These are phyloP conservation scores for Suhomyces bolitotheri DNA, from an alignment of 1,139 yeast genomes.

Conservation along the genomic window DNA sequence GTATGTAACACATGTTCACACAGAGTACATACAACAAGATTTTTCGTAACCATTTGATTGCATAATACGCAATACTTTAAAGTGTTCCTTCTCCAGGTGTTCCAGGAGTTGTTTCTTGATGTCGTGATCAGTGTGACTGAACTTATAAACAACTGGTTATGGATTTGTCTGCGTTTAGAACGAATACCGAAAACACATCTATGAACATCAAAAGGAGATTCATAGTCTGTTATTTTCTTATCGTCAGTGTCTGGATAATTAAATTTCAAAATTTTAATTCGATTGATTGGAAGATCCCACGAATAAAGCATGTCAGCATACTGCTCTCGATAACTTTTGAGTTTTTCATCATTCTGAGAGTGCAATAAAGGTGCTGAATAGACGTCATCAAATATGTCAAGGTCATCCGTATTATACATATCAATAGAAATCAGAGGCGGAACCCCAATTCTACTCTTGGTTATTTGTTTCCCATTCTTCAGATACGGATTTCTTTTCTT, in stretches of 20 bases:
- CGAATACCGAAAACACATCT: slow-evolving; percentile 47
- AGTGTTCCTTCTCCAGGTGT: slow-evolving; percentile 26
- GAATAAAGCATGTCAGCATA: slow-evolving; percentile 78
- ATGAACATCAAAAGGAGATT: slow-evolving; percentile 35
- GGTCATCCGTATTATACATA: slow-evolving; percentile 53
- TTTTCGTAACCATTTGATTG: slow-evolving; percentile 55
- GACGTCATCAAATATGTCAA: slow-evolving; percentile 55
- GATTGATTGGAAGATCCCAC: slow-evolving; percentile 81
- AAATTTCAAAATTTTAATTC: slow-evolving; percentile 77
- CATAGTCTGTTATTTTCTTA: slow-evolving; percentile 8
- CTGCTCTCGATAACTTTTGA: slow-evolving; percentile 58
- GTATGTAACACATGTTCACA: slow-evolving; percentile 84
- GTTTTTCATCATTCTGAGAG: slow-evolving; percentile 45
- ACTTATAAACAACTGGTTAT: slow-evolving; percentile 23
- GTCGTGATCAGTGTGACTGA: slow-evolving; percentile 29
- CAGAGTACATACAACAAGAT: slow-evolving; percentile 65
- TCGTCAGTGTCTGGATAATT: slow-evolving; percentile 46
- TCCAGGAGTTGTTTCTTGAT: slow-evolving; percentile 34
- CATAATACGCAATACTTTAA: slow-evolving; percentile 63
- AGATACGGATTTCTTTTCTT: slow-evolving; percentile 4
- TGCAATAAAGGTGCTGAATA: slow-evolving; percentile 49
- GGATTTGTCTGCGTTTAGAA: slow-evolving; percentile 21
- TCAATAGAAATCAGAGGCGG: slow-evolving; percentile 51
- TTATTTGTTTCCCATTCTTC: slow-evolving; percentile 6
- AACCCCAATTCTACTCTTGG: slow-evolving; percentile 21